Percentiles rank a stretch among this genome's conserved stretches.
These are phyloP conservation scores for Cyberlindnera mrakii DNA, from an alignment of 805 yeast genomes.

Conservation along the genomic window DNA sequence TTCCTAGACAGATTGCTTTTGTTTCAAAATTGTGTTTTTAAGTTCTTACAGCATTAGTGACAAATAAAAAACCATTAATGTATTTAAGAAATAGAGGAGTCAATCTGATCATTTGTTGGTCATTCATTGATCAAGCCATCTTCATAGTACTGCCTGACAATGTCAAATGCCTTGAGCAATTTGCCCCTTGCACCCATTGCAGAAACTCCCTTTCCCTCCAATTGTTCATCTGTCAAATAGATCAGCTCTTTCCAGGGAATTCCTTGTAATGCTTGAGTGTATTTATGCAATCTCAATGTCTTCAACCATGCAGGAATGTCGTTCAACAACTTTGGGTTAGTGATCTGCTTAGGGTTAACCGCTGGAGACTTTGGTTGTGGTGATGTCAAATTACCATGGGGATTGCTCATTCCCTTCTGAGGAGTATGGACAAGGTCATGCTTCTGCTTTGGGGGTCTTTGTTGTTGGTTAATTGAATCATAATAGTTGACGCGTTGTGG, in stretches of 20 bases:
- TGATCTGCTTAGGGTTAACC: slow-evolving; percentile 44
- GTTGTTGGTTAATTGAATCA: slow-evolving; percentile 9
- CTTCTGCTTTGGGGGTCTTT: slow-evolving; percentile 1
- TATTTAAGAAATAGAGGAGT: too few species aligned
- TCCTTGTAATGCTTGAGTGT: slow-evolving; percentile 75
- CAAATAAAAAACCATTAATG: too few species aligned
- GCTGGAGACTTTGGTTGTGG: slow-evolving; percentile 35
- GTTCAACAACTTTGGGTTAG: slow-evolving; percentile 48
- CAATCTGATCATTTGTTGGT: slow-evolving; percentile 11
- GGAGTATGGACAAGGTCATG: not conserved
- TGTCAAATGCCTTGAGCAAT: slow-evolving; percentile 83
- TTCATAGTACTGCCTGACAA: slow-evolving; percentile 57
- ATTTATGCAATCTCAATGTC: slow-evolving; percentile 84
- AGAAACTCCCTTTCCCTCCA: slow-evolving; percentile 77
- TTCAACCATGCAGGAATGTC: slow-evolving; percentile 94
- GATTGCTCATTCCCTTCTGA: not conserved
- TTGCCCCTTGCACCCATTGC: slow-evolving; percentile 96
- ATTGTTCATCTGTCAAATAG: slow-evolving; percentile 56
- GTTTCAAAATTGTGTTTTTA: too few species aligned
- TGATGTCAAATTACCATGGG: not conserved
- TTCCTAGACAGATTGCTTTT: too few species aligned
- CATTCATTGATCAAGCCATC: slow-evolving; percentile 24
- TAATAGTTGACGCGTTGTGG: slow-evolving; percentile 21
- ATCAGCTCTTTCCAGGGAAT: slow-evolving; percentile 77
- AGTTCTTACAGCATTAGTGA: too few species aligned